These are phyloP conservation scores for Citrus hindsii DNA, from an alignment of 345 rosid species.

Conservation along the genomic window DNA sequence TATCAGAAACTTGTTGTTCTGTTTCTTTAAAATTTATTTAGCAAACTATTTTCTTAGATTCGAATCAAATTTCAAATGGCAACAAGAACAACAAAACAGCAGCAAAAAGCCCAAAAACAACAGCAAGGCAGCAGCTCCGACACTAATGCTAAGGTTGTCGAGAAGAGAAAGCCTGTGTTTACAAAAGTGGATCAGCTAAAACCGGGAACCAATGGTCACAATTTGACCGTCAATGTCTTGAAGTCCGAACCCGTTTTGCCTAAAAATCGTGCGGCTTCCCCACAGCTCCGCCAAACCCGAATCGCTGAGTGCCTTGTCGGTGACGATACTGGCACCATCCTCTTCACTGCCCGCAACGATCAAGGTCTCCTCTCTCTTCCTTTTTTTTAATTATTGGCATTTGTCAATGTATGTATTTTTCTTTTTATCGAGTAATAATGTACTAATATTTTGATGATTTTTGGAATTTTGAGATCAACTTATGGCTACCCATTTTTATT, in stretches of 20 bases:
- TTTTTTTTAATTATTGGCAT: not conserved
- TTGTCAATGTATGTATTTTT: not conserved
- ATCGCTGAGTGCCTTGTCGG: slow-evolving; percentile 73
- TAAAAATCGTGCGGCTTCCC: slow-evolving; percentile 36
- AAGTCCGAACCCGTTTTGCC: slow-evolving; percentile 40
- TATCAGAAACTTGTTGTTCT: too few species aligned
- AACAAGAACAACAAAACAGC: slow-evolving; percentile 18
- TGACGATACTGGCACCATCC: slow-evolving; percentile 64
- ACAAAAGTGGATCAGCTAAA: slow-evolving; percentile 58
- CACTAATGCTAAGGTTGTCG: slow-evolving; percentile 14
- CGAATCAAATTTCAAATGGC: not conserved
- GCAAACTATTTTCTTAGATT: not conserved
- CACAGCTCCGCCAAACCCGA: slow-evolving; percentile 41
- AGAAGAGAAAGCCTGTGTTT: slow-evolving; percentile 67
- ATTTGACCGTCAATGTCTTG: slow-evolving; percentile 57
- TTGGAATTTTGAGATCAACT: not conserved
- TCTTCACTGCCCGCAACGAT: slow-evolving; percentile 74
- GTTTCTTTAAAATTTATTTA: not conserved
- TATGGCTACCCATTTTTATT: too few species aligned
- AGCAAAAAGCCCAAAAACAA: slow-evolving; percentile 19
- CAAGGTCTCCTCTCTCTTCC: slow-evolving; percentile 39
- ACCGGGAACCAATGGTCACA: slow-evolving; percentile 71
- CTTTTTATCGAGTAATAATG: not conserved
- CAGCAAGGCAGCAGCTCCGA: slow-evolving; percentile 5
- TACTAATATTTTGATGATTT: not conserved